Base-by-base conservation (phyloP, 345 rosid genomes). In the Raphanus raphanistrum region DNA sequence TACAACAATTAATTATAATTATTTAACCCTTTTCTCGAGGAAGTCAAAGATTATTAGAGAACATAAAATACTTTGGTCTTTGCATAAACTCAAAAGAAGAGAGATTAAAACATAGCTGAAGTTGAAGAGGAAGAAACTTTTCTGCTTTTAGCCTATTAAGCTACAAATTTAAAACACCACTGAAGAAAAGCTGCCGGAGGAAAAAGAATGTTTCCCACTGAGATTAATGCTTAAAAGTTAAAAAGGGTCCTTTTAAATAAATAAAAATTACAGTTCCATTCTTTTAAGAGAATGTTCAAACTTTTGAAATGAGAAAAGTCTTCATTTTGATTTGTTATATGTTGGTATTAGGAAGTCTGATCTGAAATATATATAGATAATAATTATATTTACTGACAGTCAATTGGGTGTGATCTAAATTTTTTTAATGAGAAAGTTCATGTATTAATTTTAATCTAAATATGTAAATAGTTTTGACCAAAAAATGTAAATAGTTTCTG, bases 141-240 rank as follows among this genome's bases (percentile, higher is more conserved):
- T 25, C 32, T 63, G 16, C 66, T 52, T 66, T 78, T 60, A 13
- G 67, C 57, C 59, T 63, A 69, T 73, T 15, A 29, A 12, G 71
- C 74, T 68, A 57, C 33, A 68, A 60, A 38, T 61, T 76, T 52
- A 31, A 50, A 55, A 71, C 41, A 72, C 10, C 38, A 66, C 4
- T 65, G 71, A 54, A 68, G 75, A 28, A 69, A 80, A 75, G 82
- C 82, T 80, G 79, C 7, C 2, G 7, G 45, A 43, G 17, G 74
- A 80, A 74, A 74, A 64, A 75, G 75, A 75, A 32, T 80, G 82
- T 80, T 80, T 80, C 79, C 82, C 75, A 70, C 78, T 80, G 9
- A 80, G 64, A 63, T 71, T 74, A 26, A 26, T 65, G 75, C 76
- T 70, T 63, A 21, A 74, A 74, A 41, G 11, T n/a, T 54, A 3